Conservation (phyloP, 179 eudicot genomes). For the Spinacia oleracea region DNA sequence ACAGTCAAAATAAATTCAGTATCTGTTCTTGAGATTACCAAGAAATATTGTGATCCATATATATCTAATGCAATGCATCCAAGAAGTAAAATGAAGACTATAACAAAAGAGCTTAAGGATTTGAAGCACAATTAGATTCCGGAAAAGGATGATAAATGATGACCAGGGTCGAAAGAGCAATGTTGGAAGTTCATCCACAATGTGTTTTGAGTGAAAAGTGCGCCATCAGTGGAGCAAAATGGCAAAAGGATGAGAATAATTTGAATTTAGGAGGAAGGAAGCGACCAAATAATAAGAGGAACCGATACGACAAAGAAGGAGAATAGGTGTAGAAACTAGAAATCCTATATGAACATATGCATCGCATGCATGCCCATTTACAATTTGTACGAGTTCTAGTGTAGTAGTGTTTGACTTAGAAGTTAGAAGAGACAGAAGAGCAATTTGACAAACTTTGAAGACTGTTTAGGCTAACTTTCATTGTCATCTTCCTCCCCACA, state of each 20-base stretch:
- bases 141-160: not conserved
- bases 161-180: not conserved
- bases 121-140: not conserved
- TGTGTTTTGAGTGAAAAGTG: not conserved
- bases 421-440: not conserved
- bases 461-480: not conserved
- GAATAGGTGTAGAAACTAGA: not conserved
- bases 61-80: slow-evolving; percentile 2
- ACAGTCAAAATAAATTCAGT: slow-evolving; percentile 16
- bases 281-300: not conserved
- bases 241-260: not conserved
- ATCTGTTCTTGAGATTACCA: slow-evolving; percentile 4
- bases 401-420: not conserved
- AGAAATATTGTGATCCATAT: slow-evolving; percentile 11
- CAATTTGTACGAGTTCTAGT: not conserved
- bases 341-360: not conserved
- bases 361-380: not conserved
- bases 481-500: not conserved
- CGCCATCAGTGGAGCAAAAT: not conserved
- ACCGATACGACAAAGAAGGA: not conserved
- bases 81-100: not conserved
- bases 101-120: not conserved
- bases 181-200: not conserved
- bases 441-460: not conserved
- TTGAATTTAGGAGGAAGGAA: not conserved